Evolutionary conservation across 345 rosid genomes (phyloP).

Genomic region (Bruguiera sexangula): DNA sequence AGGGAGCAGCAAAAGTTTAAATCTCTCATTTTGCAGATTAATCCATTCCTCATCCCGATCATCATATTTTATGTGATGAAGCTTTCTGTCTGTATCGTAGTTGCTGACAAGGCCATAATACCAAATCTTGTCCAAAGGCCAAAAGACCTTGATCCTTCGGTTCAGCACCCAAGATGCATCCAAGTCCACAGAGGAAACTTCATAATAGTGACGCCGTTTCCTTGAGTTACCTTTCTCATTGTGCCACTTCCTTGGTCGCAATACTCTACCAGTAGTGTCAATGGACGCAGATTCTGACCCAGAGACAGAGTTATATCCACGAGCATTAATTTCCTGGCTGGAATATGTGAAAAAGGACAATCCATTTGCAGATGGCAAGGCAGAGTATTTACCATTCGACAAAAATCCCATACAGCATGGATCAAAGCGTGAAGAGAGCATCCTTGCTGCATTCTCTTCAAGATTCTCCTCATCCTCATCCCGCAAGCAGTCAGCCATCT

Average conservation of each 20-base stretch:
- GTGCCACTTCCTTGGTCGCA: slow-evolving; percentile 37
- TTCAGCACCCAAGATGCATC: slow-evolving; percentile 71
- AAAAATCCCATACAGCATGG: slow-evolving; percentile 73
- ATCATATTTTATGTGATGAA: slow-evolving; percentile 91
- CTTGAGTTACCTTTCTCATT: slow-evolving; percentile 47
- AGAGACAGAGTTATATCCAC: slow-evolving; percentile 33
- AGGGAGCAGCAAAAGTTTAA: slow-evolving; percentile 78
- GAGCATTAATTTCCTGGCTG: slow-evolving; percentile 23
- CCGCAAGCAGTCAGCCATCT: slow-evolving; percentile 34
- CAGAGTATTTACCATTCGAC: slow-evolving; percentile 45
- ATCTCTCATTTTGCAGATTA: slow-evolving; percentile 69
- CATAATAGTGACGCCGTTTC: slow-evolving; percentile 87
- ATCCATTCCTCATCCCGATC: slow-evolving; percentile 99
- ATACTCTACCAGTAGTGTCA: slow-evolving; percentile 58
- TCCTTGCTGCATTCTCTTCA: slow-evolving; percentile 95
- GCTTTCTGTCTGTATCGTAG: slow-evolving; percentile 65
- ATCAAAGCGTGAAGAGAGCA: slow-evolving; percentile 54
- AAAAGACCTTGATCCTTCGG: slow-evolving; percentile 73
- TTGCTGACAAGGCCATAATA: slow-evolving; percentile 74
- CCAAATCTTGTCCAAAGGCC: slow-evolving; percentile 97
- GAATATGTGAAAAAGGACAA: slow-evolving; percentile 36
- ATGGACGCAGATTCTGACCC: slow-evolving; percentile 47
- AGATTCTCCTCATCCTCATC: slow-evolving; percentile 93
- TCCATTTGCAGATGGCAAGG: slow-evolving; percentile 38
- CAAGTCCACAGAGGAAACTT: slow-evolving; percentile 59